Evolutionary conservation across 345 rosid genomes (phyloP), one percentile per base, ranked within the genome.

Genomic region (Populus alba): DNA sequence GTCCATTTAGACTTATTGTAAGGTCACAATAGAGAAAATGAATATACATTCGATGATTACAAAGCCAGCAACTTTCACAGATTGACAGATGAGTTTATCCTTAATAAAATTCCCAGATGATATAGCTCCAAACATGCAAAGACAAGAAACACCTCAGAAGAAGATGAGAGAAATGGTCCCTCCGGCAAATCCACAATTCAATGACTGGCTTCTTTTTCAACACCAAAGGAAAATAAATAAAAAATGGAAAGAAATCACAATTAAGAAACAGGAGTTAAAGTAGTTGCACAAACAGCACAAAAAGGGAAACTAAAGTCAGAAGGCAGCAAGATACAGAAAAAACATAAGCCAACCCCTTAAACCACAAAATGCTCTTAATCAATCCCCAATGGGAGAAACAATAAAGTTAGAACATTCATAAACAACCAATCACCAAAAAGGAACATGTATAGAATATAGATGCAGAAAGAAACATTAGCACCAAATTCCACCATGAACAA

Each of bases 51-150:
- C 20, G 65, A 45, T 65, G 73, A 37, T 68, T 68, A 76, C 47
- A 53, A 68, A 67, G 35, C 1, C 38, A 57, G 71, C 73, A 67
- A 38, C 49, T 67, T 68, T 51, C 68, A 70, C 65, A 66, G 49
- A 25, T 35, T 31, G 69, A 76, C 53, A 41, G 66, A 68, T 68
- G 70, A 65, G 65, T 16, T 68, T 20, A 68, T 8, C 38, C 65
- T 18, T n/a, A 35, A 68, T 55, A 20, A 45, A 66, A 67, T 41
- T 61, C 49, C 80, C 43, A 66, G 62, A 71, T 47, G 43, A 31
- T 35, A 71, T 37, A 73, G 63, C 77, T 73, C 78, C 76, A 31
- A 71, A 79, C 70, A 74, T 57, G 69, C 81, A 62, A 51, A 77
- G 23, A 79, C 63, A 75, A 66, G 63, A 23, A 7, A 27, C 57